These are phyloP conservation scores for Aspergillus arachidicola DNA, from an alignment of 2,329 filamentous ascomycete genomes.

Conservation along the genomic window DNA sequence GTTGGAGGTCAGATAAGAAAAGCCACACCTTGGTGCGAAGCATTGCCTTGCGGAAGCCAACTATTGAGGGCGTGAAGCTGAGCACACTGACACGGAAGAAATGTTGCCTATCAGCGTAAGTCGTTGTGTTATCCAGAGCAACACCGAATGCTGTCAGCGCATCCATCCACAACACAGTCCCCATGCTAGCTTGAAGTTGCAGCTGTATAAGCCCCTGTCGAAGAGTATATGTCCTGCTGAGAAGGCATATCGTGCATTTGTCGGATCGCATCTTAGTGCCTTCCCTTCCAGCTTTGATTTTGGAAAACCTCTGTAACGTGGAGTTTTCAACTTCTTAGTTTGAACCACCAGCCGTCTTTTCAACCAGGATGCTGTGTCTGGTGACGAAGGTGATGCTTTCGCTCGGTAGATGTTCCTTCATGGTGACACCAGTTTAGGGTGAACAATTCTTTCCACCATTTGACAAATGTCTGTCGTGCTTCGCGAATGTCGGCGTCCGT, in stretches of 20 bases:
- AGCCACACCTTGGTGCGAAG: not conserved
- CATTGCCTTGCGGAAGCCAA: not conserved
- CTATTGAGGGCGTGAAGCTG: no score
- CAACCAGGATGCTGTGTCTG: not conserved
- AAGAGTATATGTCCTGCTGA: no score
- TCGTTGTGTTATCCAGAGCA: no score
- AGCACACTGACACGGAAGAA: no score
- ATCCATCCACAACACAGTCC: not conserved
- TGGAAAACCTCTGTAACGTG: not conserved
- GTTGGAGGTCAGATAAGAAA: no score
- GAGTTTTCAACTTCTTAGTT: not conserved
- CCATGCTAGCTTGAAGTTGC: not conserved
- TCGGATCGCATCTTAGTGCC: not conserved
- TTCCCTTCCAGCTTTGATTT: not conserved
- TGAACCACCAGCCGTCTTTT: not conserved
- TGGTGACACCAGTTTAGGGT: not conserved
- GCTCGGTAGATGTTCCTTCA: not conserved
- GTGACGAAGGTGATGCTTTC: not conserved
- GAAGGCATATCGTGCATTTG: not conserved
- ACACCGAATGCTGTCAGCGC: no score
- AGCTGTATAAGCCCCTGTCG: not conserved
- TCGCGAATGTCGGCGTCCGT: not conserved
- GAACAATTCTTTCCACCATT: not conserved
- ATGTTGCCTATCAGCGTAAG: no score
- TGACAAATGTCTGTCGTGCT: not conserved